Evolutionary conservation across 371 early-diverging fungal genomes (phyloP).

Genomic region (Funneliformis caledonium): DNA sequence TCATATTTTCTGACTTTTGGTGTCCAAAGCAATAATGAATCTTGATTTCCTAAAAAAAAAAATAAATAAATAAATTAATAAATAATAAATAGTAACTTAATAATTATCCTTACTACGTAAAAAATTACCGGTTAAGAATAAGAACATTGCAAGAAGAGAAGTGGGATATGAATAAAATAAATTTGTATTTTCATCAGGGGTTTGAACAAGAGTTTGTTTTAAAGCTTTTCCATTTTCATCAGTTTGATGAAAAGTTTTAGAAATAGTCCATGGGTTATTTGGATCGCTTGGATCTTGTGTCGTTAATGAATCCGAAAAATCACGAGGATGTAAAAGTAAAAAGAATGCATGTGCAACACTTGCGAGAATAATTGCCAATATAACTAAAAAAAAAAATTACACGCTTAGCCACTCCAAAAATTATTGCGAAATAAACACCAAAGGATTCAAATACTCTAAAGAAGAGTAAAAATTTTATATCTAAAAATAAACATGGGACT

Average conservation of each 20-base stretch:
- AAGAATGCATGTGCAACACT: conserved; percentile 16
- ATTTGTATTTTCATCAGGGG: conserved; percentile 9
- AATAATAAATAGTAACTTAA: no score
- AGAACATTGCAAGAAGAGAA: not conserved
- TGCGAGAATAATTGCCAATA: not conserved
- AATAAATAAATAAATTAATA: no score
- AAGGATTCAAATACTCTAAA: not conserved
- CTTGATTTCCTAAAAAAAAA: not conserved
- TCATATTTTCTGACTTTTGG: no score
- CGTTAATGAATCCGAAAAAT: not conserved
- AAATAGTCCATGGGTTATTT: conserved; percentile 21
- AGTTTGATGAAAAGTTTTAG: not conserved
- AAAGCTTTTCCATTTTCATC: not conserved
- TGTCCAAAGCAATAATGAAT: no score
- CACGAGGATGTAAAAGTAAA: not conserved
- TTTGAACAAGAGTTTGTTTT: not conserved
- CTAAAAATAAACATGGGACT: not conserved
- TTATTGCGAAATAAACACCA: conserved; percentile 31
- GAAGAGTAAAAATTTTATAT: conserved; percentile 5
- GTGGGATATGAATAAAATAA: not conserved
- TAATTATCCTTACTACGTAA: no score
- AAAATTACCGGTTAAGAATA: conserved; percentile 16
- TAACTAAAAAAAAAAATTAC: conserved; percentile 2
- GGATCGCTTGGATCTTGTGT: not conserved
- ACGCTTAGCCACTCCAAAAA: not conserved